These are phyloP conservation scores for Plasmodium sp. DNA, from an alignment of 169 alveolate species.

Conservation along the genomic window DNA sequence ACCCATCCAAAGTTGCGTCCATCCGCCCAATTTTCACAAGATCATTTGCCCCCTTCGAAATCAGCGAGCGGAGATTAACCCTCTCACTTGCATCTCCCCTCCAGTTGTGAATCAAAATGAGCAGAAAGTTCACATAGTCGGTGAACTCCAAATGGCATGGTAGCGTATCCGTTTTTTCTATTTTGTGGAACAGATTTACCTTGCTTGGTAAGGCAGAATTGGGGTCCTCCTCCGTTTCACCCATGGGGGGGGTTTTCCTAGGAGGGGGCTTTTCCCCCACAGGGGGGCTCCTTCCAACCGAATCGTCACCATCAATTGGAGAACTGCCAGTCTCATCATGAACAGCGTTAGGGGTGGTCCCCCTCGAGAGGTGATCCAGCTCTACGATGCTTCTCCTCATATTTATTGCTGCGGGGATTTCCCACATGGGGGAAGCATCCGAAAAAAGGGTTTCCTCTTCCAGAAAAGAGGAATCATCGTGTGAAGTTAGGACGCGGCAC, in stretches of 20 bases:
- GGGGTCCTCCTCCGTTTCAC: neutral
- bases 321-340: neutral
- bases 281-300: neutral
- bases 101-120: constrained; percentile 3
- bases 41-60: constrained; percentile 14
- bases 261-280: neutral
- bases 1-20: constrained; percentile 12
- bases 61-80: neutral
- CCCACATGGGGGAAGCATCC: neutral
- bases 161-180: constrained; percentile 17
- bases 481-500: neutral
- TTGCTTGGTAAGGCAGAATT: neutral
- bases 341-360: neutral
- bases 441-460: neutral
- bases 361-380: neutral
- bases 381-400: neutral
- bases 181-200: neutral
- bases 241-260: neutral
- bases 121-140: constrained; percentile 19
- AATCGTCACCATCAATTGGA: neutral
- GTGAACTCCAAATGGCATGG: neutral
- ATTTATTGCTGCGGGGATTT: neutral
- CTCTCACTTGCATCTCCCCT: neutral
- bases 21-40: neutral
- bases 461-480: neutral